These are phyloP conservation scores for Schizothecium vesticola DNA, from an alignment of 495 filamentous ascomycete species.

Conservation along the genomic window DNA sequence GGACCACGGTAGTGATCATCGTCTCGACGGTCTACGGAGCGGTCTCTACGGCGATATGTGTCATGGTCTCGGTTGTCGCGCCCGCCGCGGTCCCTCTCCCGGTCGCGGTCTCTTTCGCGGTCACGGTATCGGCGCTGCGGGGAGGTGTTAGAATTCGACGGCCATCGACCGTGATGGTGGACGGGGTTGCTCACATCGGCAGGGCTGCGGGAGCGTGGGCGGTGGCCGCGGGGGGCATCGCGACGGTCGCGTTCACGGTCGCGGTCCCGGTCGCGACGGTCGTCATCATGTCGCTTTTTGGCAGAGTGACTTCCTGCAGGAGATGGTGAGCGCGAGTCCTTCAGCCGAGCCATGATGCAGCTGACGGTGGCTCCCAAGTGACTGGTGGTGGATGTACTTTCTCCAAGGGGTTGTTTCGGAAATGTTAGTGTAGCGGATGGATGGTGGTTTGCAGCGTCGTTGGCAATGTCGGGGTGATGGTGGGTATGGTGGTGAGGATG, in stretches of 20 bases:
- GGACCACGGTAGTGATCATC: slow-evolving; percentile 61
- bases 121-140: slow-evolving; percentile 51
- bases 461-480: not conserved
- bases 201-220: slow-evolving; percentile 65
- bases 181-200: slow-evolving; percentile 53
- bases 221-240: slow-evolving; percentile 48
- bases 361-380: slow-evolving; percentile 38
- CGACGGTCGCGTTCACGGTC: slow-evolving; percentile 60
- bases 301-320: slow-evolving; percentile 84
- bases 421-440: slow-evolving; percentile 19
- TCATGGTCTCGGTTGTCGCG: slow-evolving; percentile 57
- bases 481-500: not conserved
- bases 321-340: slow-evolving; percentile 92
- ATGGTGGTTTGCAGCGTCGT: not conserved
- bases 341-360: slow-evolving; percentile 79
- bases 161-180: not conserved
- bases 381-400: slow-evolving; percentile 62
- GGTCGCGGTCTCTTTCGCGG: slow-evolving; percentile 42
- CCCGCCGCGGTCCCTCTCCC: slow-evolving; percentile 32
- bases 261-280: slow-evolving; percentile 65
- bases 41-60: slow-evolving; percentile 62
- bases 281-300: slow-evolving; percentile 73
- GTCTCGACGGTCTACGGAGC: slow-evolving; percentile 68
- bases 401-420: slow-evolving; percentile 22
- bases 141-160: slow-evolving; percentile 27